Percentiles rank a stretch among this genome's conserved stretches.
phyloP scores from a whole-genome alignment of 805 yeast genomes.

The Teunomyces funiuensis region DNA sequence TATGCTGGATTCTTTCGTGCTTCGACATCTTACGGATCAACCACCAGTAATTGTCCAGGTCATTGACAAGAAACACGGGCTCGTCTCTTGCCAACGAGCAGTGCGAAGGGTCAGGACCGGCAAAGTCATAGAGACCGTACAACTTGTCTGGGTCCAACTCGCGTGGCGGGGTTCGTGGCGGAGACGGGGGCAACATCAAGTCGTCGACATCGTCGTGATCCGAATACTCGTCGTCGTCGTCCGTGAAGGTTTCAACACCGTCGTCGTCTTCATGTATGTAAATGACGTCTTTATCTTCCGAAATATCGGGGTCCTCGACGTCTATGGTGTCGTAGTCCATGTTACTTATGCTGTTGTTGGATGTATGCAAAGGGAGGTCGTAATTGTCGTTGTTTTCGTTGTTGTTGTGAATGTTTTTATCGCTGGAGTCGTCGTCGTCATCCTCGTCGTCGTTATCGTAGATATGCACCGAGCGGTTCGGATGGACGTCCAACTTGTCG shows the following conservation, averaged over 20 bases:
- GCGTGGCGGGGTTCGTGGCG: conserved; percentile 77
- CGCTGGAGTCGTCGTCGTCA: conserved; percentile 8
- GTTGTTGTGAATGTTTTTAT: conserved; percentile 8
- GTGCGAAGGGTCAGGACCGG: conserved; percentile 92
- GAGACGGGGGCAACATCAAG: conserved; percentile 52
- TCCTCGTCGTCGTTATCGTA: conserved; percentile 11
- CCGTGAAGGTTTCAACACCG: conserved; percentile 6
- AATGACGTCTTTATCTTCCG: conserved; percentile 6
- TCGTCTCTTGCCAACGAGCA: conserved; percentile 78
- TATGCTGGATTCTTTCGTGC: conserved; percentile 33
- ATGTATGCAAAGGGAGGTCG: conserved; percentile 6
- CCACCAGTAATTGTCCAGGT: conserved; percentile 97
- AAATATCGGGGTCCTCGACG: conserved; percentile 10
- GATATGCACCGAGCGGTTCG: conserved; percentile 11
- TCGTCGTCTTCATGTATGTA: conserved; percentile 5
- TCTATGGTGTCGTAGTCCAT: conserved; percentile 9
- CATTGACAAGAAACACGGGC: conserved; percentile 78
- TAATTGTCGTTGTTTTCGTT: conserved; percentile 9
- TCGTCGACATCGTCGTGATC: conserved; percentile 9
- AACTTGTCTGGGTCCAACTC: conserved; percentile 80
- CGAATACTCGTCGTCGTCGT: conserved; percentile 10
- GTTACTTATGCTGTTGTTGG: conserved; percentile 9
- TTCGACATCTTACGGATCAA: conserved; percentile 54
- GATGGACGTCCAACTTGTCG: conserved; percentile 8
- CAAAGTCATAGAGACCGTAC: conserved; percentile 84